These are phyloP conservation scores for Lathyrus tuberosus DNA, from an alignment of 306 rosid genomes.

Conservation along the genomic window DNA sequence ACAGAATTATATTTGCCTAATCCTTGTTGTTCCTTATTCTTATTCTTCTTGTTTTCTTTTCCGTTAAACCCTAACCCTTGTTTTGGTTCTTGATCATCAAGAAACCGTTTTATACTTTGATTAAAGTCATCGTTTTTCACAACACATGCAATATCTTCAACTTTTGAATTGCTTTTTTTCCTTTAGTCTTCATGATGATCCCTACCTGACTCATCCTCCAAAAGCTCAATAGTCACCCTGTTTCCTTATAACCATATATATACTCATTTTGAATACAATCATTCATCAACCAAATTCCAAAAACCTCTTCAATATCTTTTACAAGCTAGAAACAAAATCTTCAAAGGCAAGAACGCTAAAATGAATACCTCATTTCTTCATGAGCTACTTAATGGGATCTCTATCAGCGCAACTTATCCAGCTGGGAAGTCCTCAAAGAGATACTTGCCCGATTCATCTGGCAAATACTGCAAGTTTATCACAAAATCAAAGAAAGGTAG, in stretches of 20 bases:
- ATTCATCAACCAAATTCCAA: slow-evolving; percentile 35
- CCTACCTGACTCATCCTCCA: slow-evolving; percentile 51
- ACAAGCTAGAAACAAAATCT: too few species aligned
- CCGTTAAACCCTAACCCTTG: too few species aligned
- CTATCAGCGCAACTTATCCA: slow-evolving; percentile 37
- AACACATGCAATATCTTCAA: too few species aligned
- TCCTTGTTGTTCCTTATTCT: too few species aligned
- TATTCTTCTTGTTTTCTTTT: too few species aligned
- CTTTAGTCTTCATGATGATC: slow-evolving; percentile 48
- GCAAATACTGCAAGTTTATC: slow-evolving; percentile 42
- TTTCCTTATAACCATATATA: too few species aligned
- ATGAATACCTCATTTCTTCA: slow-evolving; percentile 60
- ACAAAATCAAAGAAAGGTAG: slow-evolving; percentile 48
- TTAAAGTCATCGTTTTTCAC: too few species aligned
- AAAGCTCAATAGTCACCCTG: slow-evolving; percentile 40
- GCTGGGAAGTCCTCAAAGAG: slow-evolving; percentile 34
- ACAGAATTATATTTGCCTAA: too few species aligned
- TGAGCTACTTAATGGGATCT: slow-evolving; percentile 47
- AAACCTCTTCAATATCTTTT: slow-evolving; percentile 35
- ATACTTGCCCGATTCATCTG: slow-evolving; percentile 47
- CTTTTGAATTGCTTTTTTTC: slow-evolving; percentile 27
- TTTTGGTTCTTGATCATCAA: too few species aligned
- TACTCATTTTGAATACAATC: background rate
- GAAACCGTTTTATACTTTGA: too few species aligned
- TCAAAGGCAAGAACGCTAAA: too few species aligned